Base-by-base conservation (phyloP, 83 land plant genomes). In the Thuja plicata region DNA sequence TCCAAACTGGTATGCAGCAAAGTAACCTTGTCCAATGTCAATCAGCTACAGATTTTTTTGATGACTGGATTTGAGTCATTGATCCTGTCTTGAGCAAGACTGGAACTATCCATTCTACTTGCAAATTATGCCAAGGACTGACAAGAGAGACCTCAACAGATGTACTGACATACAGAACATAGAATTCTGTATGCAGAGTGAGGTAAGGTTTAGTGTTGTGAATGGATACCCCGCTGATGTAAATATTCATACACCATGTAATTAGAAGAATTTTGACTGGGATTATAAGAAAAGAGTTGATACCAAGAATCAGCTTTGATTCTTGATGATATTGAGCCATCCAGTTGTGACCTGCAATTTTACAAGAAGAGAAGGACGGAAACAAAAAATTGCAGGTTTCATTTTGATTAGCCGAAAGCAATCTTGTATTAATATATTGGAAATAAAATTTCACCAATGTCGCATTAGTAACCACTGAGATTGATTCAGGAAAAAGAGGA, bases 1-100 rank as follows among this genome's bases (percentile, higher is more conserved):
- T 13, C 77, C 89, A 78, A 97, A 92, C 84, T 98, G 99, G 99
- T 98, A 97, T 89, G 93, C 96, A 15, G 99, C 96, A 21, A 98
- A 98, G 92, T 97, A 95, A 90, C 85, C 6, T 27, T n/a, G 6
- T n/a, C 27, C 34, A n/a, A 30, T 83, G 48, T 46, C 10, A 41
- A 52, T n/a, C 54, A 46, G 54, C 34, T 83, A 45, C 5, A 2
- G 87, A n/a, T 3, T 9, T 40, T 43, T 45, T 34, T 3, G 21
- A 38, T 16, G 8, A 30, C 45, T 41, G 48, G n/a, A 17, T 30
- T 83, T 10, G 52, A 43, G 48, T 45, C 17, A n/a, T 83, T 83
- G 19, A n/a, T n/a, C 85, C 55, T 13, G 11, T 46, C n/a, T 83
- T 5, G 27, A 83, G 55, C 15, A 30, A n/a, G 50, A 46, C 55